phyloP scores from a whole-genome alignment of 1,284 basidiomycete species.

The Violaceomyces palustris region DNA sequence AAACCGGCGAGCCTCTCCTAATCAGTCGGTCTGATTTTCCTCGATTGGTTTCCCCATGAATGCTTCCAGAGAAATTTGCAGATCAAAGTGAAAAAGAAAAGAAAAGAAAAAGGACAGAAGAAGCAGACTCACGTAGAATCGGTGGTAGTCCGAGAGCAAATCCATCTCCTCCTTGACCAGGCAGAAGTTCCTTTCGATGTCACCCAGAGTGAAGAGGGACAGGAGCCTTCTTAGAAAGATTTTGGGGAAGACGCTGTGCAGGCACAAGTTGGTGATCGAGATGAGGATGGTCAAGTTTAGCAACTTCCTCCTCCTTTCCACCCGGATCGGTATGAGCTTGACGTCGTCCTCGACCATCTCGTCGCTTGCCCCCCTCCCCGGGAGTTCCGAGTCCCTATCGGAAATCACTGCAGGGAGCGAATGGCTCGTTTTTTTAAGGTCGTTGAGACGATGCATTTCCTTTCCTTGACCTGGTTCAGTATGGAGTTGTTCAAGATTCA shows the following conservation, averaged over 20 bases:
- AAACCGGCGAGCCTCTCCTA: too few relatives aligned
- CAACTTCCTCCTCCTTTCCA: too few relatives aligned
- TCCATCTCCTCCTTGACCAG: constrained; percentile 3
- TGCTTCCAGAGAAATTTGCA: too few relatives aligned
- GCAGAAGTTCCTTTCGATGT: background rate
- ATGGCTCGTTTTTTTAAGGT: constrained; percentile 1
- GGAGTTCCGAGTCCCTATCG: background rate
- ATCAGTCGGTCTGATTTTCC: too few relatives aligned
- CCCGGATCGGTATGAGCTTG: constrained; percentile 3
- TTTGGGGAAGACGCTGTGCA: constrained; percentile 2
- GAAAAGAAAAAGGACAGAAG: too few relatives aligned
- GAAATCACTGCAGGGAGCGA: background rate
- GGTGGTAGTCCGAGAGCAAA: constrained; percentile 3
- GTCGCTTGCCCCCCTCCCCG: constrained; percentile 2
- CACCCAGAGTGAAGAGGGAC: constrained; percentile 8
- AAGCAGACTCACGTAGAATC: background rate
- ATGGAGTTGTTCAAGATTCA: too few relatives aligned
- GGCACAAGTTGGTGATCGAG: constrained; percentile 7
- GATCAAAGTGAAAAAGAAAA: too few relatives aligned
- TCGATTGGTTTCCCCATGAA: too few relatives aligned
- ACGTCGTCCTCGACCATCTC: constrained; percentile 3
- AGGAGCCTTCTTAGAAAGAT: constrained; percentile 3
- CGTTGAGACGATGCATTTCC: background rate
- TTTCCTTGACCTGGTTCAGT: too few relatives aligned
- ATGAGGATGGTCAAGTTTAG: constrained; percentile 3